Evolutionary conservation across 495 filamentous ascomycete species (phyloP).

Genomic region (Penicillium pancosmium): DNA sequence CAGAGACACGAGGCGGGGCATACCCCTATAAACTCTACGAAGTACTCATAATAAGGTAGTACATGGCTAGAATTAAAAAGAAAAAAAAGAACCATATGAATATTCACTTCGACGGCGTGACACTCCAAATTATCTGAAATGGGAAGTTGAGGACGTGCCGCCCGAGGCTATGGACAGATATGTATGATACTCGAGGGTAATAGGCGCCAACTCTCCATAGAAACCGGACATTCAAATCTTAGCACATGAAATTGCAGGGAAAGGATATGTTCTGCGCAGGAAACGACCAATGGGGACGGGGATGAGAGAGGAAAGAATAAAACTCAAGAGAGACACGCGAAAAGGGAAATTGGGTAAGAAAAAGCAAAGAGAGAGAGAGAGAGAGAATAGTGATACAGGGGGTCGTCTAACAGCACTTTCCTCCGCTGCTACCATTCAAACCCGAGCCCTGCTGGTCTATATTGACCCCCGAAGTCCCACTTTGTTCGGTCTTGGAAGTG

Average conservation of each 20-base stretch:
- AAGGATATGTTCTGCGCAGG: constrained; percentile 21
- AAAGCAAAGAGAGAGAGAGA: constrained; percentile 13
- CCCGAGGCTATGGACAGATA: constrained; percentile 26
- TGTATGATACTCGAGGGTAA: constrained; percentile 26
- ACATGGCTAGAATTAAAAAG: neutral
- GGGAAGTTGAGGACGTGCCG: constrained; percentile 7
- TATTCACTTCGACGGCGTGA: constrained; percentile 2
- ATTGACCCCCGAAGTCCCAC: constrained; percentile 65
- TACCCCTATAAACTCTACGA: neutral
- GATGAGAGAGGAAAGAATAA: constrained; percentile 12
- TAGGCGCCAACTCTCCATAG: constrained; percentile 23
- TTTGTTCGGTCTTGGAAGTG: constrained; percentile 76
- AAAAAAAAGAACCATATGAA: constrained; percentile 4
- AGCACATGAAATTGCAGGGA: constrained; percentile 30
- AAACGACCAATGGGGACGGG: constrained; percentile 17
- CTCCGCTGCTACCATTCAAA: constrained; percentile 59
- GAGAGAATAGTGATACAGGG: constrained; percentile 27
- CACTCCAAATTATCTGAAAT: constrained; percentile 6
- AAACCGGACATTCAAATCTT: constrained; percentile 28
- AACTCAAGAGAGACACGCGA: constrained; percentile 7
- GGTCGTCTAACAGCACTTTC: constrained; percentile 80
- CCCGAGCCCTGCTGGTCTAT: constrained; percentile 67
- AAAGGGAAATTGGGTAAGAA: constrained; percentile 7
- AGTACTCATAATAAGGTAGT: neutral
- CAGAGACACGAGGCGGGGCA: neutral